Base-by-base conservation (phyloP, 2,329 filamentous ascomycete genomes). In the Stylonectria norvegica region DNA sequence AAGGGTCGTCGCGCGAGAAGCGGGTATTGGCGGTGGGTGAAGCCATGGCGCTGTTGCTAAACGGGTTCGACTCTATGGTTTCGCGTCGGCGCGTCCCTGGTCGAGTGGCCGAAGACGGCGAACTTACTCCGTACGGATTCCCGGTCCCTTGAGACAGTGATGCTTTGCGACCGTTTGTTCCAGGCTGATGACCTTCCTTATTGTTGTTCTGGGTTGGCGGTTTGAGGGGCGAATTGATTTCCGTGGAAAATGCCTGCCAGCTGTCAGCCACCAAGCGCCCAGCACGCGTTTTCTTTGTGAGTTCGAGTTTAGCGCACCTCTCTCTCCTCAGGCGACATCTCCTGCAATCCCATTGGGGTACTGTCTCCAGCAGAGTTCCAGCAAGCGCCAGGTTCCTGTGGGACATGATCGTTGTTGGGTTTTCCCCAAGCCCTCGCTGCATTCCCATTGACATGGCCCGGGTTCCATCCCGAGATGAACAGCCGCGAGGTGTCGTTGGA, bases 151-250 rank as follows among this genome's bases (percentile, higher is more conserved):
- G 83, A 12, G 90, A 93, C 34, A 95, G 66, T 1, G 90, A 96
- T 12, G 82, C 74, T 68, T 95, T 96, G 42, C 91, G 86, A 34
- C 84, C 78, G 40, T 85, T 83, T 9, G 73, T 73, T 61, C 76
- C 63, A 65, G 76, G 63, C 63, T 76, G 62, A 62, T 74, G 64
- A 68, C 81, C 69, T 29, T 79, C 75, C 55, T 83, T 81, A n/a
- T n/a, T n/a, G n/a, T n/a, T n/a, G 45, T 87, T 91, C 58, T 87
- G 85, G 20, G 81, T 79, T 15, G 87, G 86, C 7, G 87, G 85
- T 66, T 97, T 97, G 53, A 96, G 72, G 22, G 89, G 86, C 23
- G 93, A 96, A 64, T 97, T 98, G 60, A 98, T 89, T 49, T 94
- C 93, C 36, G 78, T 79, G 36, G 81, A 68, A 65, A 96, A 96